These are phyloP conservation scores for Rhodofomes roseus DNA, from an alignment of 1,284 basidiomycete species.

Conservation along the genomic window DNA sequence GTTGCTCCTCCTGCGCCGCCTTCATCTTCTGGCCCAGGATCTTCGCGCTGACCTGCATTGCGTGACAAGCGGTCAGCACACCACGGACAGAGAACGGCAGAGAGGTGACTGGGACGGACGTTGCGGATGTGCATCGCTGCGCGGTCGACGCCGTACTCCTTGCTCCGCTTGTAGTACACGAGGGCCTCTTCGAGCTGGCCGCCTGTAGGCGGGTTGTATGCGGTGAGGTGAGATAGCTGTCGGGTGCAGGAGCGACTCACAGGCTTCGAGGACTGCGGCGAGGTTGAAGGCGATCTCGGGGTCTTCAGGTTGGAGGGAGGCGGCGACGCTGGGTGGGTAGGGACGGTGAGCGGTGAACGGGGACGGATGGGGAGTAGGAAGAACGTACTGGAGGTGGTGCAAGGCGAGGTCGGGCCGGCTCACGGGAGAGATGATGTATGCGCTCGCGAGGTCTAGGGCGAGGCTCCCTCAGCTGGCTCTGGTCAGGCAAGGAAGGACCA, in stretches of 20 bases:
- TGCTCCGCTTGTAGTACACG: constrained; percentile 75
- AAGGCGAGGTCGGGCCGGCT: constrained; percentile 88
- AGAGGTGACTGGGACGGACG: constrained; percentile 38
- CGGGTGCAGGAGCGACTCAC: constrained; percentile 40
- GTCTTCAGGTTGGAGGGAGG: constrained; percentile 85
- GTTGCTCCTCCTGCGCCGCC: constrained; percentile 18
- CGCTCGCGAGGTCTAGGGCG: constrained; percentile 82
- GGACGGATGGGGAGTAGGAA: constrained; percentile 17
- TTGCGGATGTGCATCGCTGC: constrained; percentile 86
- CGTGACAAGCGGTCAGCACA: background rate
- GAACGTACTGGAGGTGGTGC: constrained; percentile 76
- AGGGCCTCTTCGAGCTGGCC: constrained; percentile 81
- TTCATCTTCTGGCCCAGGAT: constrained; percentile 68
- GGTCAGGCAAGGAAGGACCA: too few species aligned
- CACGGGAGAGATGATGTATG: constrained; percentile 86
- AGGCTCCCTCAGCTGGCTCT: background rate
- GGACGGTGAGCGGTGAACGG: background rate
- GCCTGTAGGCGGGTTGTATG: constrained; percentile 36
- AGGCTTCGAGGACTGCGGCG: constrained; percentile 87
- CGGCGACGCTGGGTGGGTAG: constrained; percentile 62
- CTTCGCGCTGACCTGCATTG: constrained; percentile 69
- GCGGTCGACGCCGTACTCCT: constrained; percentile 78
- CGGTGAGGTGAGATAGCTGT: background rate
- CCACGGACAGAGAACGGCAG: background rate
- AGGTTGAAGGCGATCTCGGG: constrained; percentile 95